Evolutionary conservation across 352 stramenopile species (phyloP).

Genomic region (Pythium volutum): DNA sequence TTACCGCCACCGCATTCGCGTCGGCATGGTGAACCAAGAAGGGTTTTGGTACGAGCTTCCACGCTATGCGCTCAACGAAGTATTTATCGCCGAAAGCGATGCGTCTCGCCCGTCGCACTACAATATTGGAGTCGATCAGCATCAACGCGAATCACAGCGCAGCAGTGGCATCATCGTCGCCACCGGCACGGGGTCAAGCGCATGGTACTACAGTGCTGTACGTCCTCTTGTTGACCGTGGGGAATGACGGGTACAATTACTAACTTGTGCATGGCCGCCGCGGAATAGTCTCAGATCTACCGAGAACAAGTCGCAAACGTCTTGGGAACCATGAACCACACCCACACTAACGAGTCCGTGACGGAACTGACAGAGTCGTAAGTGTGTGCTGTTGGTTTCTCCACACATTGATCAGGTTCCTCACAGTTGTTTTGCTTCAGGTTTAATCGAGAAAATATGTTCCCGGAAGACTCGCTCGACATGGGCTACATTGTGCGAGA

Average conservation of each 20-base stretch:
- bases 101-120: conserved; percentile 83
- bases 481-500: conserved; percentile 87
- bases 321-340: conserved; percentile 81
- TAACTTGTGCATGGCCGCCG: conserved; percentile 1
- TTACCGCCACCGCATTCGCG: conserved; percentile 77
- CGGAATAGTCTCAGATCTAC: conserved; percentile 79
- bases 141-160: conserved; percentile 84
- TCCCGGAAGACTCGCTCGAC: conserved; percentile 76
- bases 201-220: conserved; percentile 87
- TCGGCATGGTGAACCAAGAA: conserved; percentile 88
- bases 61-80: conserved; percentile 85
- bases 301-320: conserved; percentile 83
- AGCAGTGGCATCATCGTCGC: conserved; percentile 88
- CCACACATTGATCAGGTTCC: not conserved
- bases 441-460: conserved; percentile 87
- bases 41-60: conserved; percentile 85
- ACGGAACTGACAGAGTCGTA: conserved; percentile 86
- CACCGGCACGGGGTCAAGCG: conserved; percentile 84
- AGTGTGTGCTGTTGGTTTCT: conserved; percentile 1
- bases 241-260: not conserved
- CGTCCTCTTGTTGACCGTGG: conserved; percentile 15
- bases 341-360: conserved; percentile 85
- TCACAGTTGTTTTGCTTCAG: conserved; percentile 23
- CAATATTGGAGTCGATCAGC: conserved; percentile 87
- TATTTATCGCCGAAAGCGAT: conserved; percentile 88